Evolutionary conservation across 1,284 basidiomycete species (phyloP).

Genomic region (Coniferiporia sulphurascens): DNA sequence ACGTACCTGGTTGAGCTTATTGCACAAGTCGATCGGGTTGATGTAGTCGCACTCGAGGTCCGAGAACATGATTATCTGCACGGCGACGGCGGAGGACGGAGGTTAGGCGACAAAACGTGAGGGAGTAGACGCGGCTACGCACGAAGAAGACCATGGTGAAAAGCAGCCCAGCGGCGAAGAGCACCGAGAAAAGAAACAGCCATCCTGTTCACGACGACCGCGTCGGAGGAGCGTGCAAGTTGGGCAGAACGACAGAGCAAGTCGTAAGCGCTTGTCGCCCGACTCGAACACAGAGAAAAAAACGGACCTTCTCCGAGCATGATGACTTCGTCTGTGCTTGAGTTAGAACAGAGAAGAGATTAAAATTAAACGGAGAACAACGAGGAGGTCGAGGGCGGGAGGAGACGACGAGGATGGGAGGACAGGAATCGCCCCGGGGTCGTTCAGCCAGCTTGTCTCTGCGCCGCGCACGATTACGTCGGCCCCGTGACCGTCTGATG

Average conservation of each 20-base stretch:
- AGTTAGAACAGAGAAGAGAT: neutral
- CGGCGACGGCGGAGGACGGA: neutral
- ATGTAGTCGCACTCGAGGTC: constrained; percentile 99
- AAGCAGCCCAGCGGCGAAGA: constrained; percentile 87
- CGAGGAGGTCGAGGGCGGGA: neutral
- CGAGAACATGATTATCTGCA: constrained; percentile 99
- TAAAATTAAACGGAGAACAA: neutral
- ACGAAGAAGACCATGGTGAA: constrained; percentile 99
- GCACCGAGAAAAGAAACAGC: constrained; percentile 91
- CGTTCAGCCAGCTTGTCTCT: too few relatives aligned
- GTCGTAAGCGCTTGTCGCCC: neutral
- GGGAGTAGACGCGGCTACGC: constrained; percentile 35
- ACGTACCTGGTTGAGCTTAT: constrained; percentile 77
- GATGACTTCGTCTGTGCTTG: neutral
- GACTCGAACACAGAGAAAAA: neutral
- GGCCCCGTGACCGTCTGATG: neutral
- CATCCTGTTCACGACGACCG: constrained; percentile 61
- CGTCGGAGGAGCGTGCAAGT: neutral
- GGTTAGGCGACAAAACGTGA: constrained; percentile 1
- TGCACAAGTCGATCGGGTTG: constrained; percentile 99
- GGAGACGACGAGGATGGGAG: neutral
- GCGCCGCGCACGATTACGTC: neutral
- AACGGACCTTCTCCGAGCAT: constrained; percentile 14
- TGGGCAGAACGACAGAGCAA: neutral
- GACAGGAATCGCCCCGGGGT: too few relatives aligned